A percentile compares a stretch with the other conserved stretches of the same genome.
Conservation (phyloP, 169 alveolate species). For the Eimeria sp. region DNA sequence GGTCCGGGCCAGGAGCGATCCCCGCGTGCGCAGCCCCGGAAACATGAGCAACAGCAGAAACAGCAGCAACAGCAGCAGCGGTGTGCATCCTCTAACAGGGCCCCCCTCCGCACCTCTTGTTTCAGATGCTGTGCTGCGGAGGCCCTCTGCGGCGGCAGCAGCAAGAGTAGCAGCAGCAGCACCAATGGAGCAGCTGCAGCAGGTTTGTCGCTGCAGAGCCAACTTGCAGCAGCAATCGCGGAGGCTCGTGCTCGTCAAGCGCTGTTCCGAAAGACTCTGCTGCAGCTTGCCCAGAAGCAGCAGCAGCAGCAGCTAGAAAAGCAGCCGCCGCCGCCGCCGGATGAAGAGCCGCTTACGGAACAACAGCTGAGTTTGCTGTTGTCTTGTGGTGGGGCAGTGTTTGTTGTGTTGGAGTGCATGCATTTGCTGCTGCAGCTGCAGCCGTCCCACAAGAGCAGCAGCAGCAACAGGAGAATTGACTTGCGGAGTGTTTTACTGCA, state of each 20-base stretch:
- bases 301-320: slow-evolving; percentile 8
- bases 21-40: neutral
- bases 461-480: slow-evolving; percentile 44
- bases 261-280: slow-evolving; percentile 14
- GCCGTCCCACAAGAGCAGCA: neutral
- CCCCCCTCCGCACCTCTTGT: neutral
- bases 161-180: slow-evolving; percentile 2
- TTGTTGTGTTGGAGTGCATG: slow-evolving; percentile 55
- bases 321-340: slow-evolving; percentile 14
- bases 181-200: neutral
- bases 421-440: slow-evolving; percentile 9
- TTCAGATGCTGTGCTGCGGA: slow-evolving; percentile 39
- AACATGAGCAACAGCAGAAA: neutral
- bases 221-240: slow-evolving; percentile 34
- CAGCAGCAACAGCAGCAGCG: slow-evolving; percentile 36
- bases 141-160: slow-evolving; percentile 37
- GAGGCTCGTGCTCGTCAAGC: slow-evolving; percentile 54
- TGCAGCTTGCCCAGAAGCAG: slow-evolving; percentile 12
- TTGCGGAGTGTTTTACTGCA: slow-evolving; percentile 18
- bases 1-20: slow-evolving; percentile 14
- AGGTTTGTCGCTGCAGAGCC: slow-evolving; percentile 50
- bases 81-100: neutral
- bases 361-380: slow-evolving; percentile 52
- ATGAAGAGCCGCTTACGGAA: slow-evolving; percentile 11
- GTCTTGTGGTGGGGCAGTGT: slow-evolving; percentile 56